Evolutionary conservation across 257 asterid genomes (phyloP).

Genomic region (Lantana camara): DNA sequence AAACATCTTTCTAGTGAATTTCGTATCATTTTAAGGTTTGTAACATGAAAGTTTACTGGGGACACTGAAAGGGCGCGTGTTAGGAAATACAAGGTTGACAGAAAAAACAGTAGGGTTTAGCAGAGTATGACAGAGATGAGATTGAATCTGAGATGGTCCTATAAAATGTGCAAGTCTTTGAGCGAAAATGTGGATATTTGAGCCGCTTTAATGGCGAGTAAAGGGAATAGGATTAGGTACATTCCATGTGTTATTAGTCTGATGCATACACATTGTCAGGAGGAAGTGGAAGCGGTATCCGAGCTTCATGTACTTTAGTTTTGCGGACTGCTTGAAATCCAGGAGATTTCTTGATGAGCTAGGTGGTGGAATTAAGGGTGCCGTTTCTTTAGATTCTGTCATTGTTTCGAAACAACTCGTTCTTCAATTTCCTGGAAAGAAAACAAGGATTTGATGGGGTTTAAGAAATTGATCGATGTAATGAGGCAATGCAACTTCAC

Average conservation of each 20-base stretch:
- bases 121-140: conserved; percentile 36
- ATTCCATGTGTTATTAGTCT: conserved; percentile 45
- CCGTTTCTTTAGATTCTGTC: conserved; percentile 28
- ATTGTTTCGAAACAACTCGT: conserved; percentile 3
- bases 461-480: not conserved
- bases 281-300: conserved; percentile 45
- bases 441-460: not conserved
- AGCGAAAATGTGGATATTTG: conserved; percentile 38
- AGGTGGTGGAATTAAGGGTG: conserved; percentile 30
- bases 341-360: conserved; percentile 27
- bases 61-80: conserved; percentile 33
- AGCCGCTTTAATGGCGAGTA: conserved; percentile 34
- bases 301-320: conserved; percentile 43
- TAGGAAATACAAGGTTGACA: conserved; percentile 36
- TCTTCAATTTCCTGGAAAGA: conserved; percentile 6
- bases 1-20: conserved; percentile 33
- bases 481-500: not conserved
- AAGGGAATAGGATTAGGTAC: conserved; percentile 37
- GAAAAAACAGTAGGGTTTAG: conserved; percentile 32
- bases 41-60: conserved; percentile 39
- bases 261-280: too few relatives aligned
- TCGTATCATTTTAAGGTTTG: conserved; percentile 30
- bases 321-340: conserved; percentile 38
- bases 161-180: conserved; percentile 26
- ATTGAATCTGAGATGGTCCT: conserved; percentile 43